Evolutionary conservation across 257 asterid genomes (phyloP), one percentile per base, ranked within the genome.

Genomic region (Fraxinus cuspidata): DNA sequence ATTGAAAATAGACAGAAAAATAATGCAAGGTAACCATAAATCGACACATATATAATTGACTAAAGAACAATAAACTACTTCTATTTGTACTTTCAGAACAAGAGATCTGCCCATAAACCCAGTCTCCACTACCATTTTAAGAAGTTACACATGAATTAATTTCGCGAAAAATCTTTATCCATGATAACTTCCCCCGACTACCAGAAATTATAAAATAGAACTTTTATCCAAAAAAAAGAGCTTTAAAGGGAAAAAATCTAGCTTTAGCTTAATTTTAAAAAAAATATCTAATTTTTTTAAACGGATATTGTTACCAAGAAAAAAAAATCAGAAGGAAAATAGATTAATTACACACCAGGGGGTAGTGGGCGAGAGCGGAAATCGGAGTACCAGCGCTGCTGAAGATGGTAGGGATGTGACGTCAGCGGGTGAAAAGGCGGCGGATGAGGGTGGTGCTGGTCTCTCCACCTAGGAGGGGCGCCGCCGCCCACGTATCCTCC

Each of bases 401-500:
- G 83, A 76, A 77, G 85, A 2, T 84, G 86, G 81, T 86, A 87
- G 79, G 84, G 87, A 83, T 84, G 89, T 53, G 82, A 86, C 2
- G 87, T 91, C 75, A 84, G 80, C 8, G 78, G 77, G 74, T 78
- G 78, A 10, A 82, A 76, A 25, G 84, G 89, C 77, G 6, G 69
- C 34, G 35, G 69, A 10, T 63, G 69, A 11, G 32, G 35, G 34
- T 63, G 84, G 71, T 86, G 74, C 82, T 85, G 86, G 76, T 87
- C 97, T 80, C 97, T 73, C 99, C 97, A 91, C 73, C 97, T 85
- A 40, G 81, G 86, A 0, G 89, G 84, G 34, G 93, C 96, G 31
- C 32, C 68, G 29, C 68, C 32, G 8, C 69, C 56, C 1, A 15
- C 69, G 18, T 23, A 63, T 27, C 34, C 69, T 27, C 35, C 69